These are phyloP conservation scores for Aureobasidium sp. DNA, from an alignment of 2,329 filamentous ascomycete species.

Conservation along the genomic window DNA sequence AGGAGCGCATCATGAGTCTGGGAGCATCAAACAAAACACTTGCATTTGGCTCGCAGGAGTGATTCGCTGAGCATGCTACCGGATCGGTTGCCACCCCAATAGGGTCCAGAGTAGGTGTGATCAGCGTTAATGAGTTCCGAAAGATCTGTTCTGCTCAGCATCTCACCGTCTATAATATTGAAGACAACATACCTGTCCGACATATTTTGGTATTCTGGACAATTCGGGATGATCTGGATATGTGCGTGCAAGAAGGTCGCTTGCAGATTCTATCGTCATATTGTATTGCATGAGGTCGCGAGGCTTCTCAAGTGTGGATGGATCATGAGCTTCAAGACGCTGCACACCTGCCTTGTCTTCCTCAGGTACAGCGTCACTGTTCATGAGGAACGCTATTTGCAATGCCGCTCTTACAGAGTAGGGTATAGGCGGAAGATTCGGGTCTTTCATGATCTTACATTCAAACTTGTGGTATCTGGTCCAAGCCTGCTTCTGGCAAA, in stretches of 20 bases:
- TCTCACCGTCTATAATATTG: background rate
- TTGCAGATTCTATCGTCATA: background rate
- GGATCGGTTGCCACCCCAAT: slow-evolving; percentile 55
- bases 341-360: slow-evolving; percentile 39
- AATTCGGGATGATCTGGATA: background rate
- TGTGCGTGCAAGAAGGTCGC: background rate
- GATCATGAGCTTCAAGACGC: slow-evolving; percentile 24
- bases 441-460: slow-evolving; percentile 46
- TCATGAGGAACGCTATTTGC: slow-evolving; percentile 43
- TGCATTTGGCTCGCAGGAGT: slow-evolving; percentile 56
- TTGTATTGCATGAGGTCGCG: background rate
- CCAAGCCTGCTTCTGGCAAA: slow-evolving; percentile 55
- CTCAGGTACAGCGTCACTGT: slow-evolving; percentile 31
- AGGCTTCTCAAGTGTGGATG: background rate
- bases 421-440: slow-evolving; percentile 37
- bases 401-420: slow-evolving; percentile 50
- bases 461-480: slow-evolving; percentile 52
- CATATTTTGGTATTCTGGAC: background rate
- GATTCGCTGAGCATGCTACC: slow-evolving; percentile 49
- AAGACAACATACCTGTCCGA: background rate
- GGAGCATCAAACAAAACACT: slow-evolving; percentile 51
- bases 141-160: slow-evolving; percentile 38
- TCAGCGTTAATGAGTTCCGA: slow-evolving; percentile 52
- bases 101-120: slow-evolving; percentile 48
- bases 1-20: slow-evolving; percentile 43